These are phyloP conservation scores for Chlamydomonas sphaeroides DNA, from an alignment of 139 green algal species.

Conservation along the genomic window DNA sequence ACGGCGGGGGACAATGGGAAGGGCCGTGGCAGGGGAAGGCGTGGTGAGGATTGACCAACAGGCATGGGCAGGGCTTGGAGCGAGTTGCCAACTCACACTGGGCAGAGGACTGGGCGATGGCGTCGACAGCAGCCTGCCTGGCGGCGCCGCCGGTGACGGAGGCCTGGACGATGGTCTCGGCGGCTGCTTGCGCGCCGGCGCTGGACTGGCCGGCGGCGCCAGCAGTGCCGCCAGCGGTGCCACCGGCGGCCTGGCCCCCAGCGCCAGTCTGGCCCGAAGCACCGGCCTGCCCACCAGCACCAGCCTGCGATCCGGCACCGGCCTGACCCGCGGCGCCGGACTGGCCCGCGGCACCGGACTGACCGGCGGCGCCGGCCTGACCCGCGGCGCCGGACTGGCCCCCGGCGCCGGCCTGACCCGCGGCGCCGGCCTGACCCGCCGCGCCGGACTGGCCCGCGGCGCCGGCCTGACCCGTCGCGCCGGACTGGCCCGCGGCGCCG, in stretches of 20 bases:
- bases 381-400: constrained; percentile 26
- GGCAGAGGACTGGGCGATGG: constrained; percentile 25
- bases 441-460: too few relatives aligned
- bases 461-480: too few relatives aligned
- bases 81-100: constrained; percentile 24
- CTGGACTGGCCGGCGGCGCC: background rate
- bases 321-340: too few relatives aligned
- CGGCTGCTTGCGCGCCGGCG: background rate
- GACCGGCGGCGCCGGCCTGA: constrained; percentile 7
- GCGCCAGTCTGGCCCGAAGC: too few relatives aligned
- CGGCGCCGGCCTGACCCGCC: too few relatives aligned
- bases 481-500: too few relatives aligned
- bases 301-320: too few relatives aligned
- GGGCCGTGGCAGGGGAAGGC: too few relatives aligned
- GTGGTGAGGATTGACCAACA: too few relatives aligned
- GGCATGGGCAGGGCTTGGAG: too few relatives aligned
- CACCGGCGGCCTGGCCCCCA: background rate
- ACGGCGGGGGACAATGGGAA: too few relatives aligned
- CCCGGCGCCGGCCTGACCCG: background rate
- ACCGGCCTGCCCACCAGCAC: background rate
- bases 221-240: background rate
- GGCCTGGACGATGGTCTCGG: background rate
- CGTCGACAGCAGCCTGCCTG: constrained; percentile 2
- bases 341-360: too few relatives aligned
- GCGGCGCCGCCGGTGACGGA: constrained; percentile 5